Conservation (phyloP, 768 basidiomycete species). For the Suillus paluster region DNA sequence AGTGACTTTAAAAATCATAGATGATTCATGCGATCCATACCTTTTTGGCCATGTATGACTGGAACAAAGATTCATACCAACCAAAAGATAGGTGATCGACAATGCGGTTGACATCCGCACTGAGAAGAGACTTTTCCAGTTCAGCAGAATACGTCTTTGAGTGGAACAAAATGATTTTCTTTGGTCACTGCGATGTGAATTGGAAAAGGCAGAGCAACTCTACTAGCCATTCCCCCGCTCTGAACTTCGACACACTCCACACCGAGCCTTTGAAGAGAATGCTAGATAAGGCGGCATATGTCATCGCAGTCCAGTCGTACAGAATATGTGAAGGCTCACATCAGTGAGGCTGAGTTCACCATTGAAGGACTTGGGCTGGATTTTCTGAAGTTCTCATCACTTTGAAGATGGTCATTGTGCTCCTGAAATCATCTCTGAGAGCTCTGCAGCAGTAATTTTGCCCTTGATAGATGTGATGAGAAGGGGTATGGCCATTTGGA, state of each 20-base stretch:
- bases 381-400: conserved; percentile 54
- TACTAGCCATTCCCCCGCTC: conserved; percentile 64
- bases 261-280: conserved; percentile 15
- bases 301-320: no score
- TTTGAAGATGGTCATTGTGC: conserved; percentile 15
- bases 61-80: conserved; percentile 69
- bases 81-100: conserved; percentile 60
- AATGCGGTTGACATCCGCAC: conserved; percentile 61
- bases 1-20: not conserved
- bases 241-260: conserved; percentile 44
- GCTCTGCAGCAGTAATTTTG: conserved; percentile 49
- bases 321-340: no score
- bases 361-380: conserved; percentile 61
- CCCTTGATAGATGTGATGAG: conserved; percentile 70
- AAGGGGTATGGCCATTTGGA: conserved; percentile 87
- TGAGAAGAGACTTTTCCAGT: conserved; percentile 56
- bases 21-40: conserved; percentile 26
- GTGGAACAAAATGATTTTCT: conserved; percentile 63
- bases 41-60: conserved; percentile 64
- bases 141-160: conserved; percentile 57
- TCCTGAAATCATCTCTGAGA: conserved; percentile 20
- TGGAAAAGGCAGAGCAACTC: conserved; percentile 62
- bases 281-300: conserved; percentile 32
- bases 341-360: conserved; percentile 72
- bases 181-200: conserved; percentile 64